Base-by-base conservation (phyloP, 495 filamentous ascomycete species). In the Tuber microsphaerosporum region DNA sequence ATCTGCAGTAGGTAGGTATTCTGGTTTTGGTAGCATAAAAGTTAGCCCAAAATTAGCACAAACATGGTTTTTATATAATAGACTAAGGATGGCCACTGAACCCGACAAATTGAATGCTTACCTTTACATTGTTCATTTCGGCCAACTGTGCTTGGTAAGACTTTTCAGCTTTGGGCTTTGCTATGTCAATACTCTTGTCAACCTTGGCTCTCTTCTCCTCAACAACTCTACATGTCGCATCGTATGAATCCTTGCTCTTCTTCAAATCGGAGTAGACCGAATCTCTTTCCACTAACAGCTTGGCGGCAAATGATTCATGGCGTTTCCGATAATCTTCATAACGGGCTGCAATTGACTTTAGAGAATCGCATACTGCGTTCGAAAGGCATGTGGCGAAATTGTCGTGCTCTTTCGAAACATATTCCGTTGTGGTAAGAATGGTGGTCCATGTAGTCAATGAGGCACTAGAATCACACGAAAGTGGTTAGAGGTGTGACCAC, bases 71-170 rank as follows among this genome's bases (percentile, higher is more conserved):
- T 26, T 17, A 65, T 34, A 34, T 14, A 65, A 34, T 34, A 17
- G 31, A 34, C 14, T 12, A 2, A 34, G 26, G 56, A 5, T 31
- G 26, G 26, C 26, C 5, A 34, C 14, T 34, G 26, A 34, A 17
- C 14, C 56, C 16, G 26, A 17, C 56, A 34, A 65, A 31, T 14
- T 6, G 6, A 34, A 34, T 65, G 26, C 56, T 61, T 42, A 83
- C 91, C 86, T 99, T 99, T 81, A 92, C 89, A 83, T 98, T 98
- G 84, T 93, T 90, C 96, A 98, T 98, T 73, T 98, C 94, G 61
- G 89, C 81, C 56, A 94, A 86, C 83, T 98, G 94, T 81, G 95
- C 92, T 80, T 96, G 92, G 83, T 95, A 98, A 26, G 91, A 89
- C 79, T 88, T 89, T 83, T 97, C 92, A 10, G 96, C 94, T 85